Evolutionary conservation across 805 yeast genomes (phyloP).

Genomic region (Yarrowia keelungensis): DNA sequence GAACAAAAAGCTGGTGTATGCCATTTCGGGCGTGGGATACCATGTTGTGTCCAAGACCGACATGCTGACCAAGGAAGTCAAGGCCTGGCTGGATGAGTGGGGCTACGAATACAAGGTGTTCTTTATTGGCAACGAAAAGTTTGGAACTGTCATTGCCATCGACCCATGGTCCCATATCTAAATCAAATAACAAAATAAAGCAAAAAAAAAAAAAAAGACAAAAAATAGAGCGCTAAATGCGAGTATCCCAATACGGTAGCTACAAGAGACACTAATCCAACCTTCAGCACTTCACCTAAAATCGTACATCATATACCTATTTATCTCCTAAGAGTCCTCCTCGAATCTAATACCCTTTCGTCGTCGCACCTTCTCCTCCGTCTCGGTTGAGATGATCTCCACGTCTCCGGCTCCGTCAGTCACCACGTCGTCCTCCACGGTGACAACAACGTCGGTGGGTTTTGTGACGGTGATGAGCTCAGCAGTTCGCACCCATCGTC

Average conservation of each 20-base stretch:
- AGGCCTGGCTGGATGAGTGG: constrained; percentile 49
- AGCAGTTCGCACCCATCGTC: constrained; percentile 97
- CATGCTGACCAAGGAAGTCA: constrained; percentile 48
- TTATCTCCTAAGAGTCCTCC: constrained; percentile 24
- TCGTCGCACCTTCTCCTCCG: constrained; percentile 37
- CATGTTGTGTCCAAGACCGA: constrained; percentile 47
- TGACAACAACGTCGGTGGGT: constrained; percentile 27
- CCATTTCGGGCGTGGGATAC: constrained; percentile 50
- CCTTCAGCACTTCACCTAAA: neutral
- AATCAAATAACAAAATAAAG: constrained; percentile 24
- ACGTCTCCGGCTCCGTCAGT: constrained; percentile 32
- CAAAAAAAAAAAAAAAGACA: neutral
- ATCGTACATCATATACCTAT: constrained; percentile 1
- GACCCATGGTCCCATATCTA: constrained; percentile 52
- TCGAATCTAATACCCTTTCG: constrained; percentile 44
- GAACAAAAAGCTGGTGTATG: constrained; percentile 46
- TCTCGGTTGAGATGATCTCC: constrained; percentile 15
- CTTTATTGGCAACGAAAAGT: constrained; percentile 47
- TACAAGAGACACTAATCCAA: neutral
- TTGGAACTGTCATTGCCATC: constrained; percentile 53
- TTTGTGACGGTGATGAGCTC: constrained; percentile 42
- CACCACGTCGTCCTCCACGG: constrained; percentile 4
- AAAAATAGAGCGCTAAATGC: neutral
- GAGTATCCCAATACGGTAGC: neutral
- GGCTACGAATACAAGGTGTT: constrained; percentile 53